Evolutionary conservation across 2,329 filamentous ascomycete genomes (phyloP), one percentile per base, ranked within the genome.

Genomic region (Shiraia sp.): DNA sequence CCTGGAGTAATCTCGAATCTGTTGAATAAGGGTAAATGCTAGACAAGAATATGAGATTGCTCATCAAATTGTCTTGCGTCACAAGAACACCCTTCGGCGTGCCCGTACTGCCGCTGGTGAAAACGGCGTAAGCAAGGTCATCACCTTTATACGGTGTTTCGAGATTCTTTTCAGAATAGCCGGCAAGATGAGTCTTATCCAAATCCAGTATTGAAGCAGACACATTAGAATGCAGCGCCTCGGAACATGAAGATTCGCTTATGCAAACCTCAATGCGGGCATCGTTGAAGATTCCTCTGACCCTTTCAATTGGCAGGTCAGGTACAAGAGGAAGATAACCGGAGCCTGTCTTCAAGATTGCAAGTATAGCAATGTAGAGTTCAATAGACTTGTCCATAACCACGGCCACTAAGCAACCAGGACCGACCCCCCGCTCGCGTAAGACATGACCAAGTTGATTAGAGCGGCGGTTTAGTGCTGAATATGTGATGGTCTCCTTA

Each of bases 41-140:
- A 2, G 78, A 75, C 6, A 96, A 74, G 8, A 80, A 75, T 13
- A 81, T 74, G n/a, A 95, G 73, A 51, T 95, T 92, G 64, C 86
- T 87, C 39, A 85, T 74, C 29, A 95, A 78, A 55, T 90, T 95
- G 28, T 79, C 73, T 51, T 91, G 85, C 0, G 87, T 89, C 14
- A 95, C 79, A 3, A 87, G 54, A 3, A 95, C 86, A 2, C 88
- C 88, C 60, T 95, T 95, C 0, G 88, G 90, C 1, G 74, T 75
- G 0, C 88, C 90, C 1, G 89, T 95, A 27, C 86, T 92, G 3
- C 90, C 90, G 16, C 87, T 90, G 0, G 88, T 95, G 64, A 88
- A 95, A 1, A 95, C 84, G 13, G 87, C 81, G 61, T 95, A 95
- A 6, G 88, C 85, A 2, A 88, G 62, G 10, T 82, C 72, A 1